These are phyloP conservation scores for Arxiozyma bovina DNA, from an alignment of 1,139 yeast genomes.

Conservation along the genomic window DNA sequence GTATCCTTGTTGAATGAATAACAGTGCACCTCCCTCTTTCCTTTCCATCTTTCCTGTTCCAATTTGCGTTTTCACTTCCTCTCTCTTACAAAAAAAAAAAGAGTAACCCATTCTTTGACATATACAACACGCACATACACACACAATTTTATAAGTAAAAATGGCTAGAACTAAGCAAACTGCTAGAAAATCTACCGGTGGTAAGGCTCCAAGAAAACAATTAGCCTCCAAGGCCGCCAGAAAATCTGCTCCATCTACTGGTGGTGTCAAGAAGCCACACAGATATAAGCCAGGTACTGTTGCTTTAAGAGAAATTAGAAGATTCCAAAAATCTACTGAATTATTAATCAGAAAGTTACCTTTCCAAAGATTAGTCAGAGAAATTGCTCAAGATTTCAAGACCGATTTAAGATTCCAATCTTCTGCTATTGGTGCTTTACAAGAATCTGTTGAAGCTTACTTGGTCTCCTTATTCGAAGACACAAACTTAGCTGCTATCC, in stretches of 20 bases:
- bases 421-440: conserved; percentile 97
- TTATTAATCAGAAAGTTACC: conserved; percentile 95
- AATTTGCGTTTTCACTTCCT: too few relatives aligned
- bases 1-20: not conserved
- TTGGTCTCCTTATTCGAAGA: conserved; percentile 85
- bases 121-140: not conserved
- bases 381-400: conserved; percentile 96
- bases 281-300: conserved; percentile 99
- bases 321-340: conserved; percentile 98
- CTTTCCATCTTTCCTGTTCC: not conserved
- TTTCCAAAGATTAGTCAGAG: conserved; percentile 97
- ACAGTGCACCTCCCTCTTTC: not conserved
- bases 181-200: conserved; percentile 98
- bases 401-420: conserved; percentile 98
- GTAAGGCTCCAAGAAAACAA: conserved; percentile 99
- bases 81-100: too few relatives aligned
- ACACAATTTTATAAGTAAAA: conserved; percentile 27
- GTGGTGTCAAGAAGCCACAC: conserved; percentile 99
- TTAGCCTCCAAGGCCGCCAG: conserved; percentile 98
- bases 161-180: conserved; percentile 99
- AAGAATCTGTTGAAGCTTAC: conserved; percentile 98
- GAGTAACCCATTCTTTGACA: not conserved
- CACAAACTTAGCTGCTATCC: conserved; percentile 97
- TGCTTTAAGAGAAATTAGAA: conserved; percentile 98
- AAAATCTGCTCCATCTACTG: conserved; percentile 95